Conservation (phyloP, 2,329 filamentous ascomycete species). For the Exutisphaerella laricina region DNA sequence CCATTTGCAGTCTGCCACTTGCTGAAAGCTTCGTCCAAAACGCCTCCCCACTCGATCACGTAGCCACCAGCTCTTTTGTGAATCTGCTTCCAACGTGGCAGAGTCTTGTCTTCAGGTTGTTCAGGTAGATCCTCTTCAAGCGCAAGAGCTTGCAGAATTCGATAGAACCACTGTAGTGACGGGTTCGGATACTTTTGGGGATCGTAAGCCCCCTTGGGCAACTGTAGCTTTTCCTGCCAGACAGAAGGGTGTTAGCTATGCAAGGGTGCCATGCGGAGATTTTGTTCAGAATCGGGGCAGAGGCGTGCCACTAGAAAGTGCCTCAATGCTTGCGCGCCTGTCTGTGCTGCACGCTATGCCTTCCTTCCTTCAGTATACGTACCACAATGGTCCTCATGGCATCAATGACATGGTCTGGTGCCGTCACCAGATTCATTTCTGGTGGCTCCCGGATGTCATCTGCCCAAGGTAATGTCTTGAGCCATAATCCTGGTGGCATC, state of each 20-base stretch:
- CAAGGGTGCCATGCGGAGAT: no score
- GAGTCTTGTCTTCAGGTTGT: conserved; percentile 66
- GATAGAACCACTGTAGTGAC: conserved; percentile 93
- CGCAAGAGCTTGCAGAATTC: conserved; percentile 83
- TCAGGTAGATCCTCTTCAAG: conserved; percentile 86
- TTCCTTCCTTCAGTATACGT: no score
- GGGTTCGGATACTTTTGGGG: conserved; percentile 79
- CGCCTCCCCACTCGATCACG: conserved; percentile 68
- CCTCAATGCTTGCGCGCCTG: no score
- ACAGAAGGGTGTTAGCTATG: no score
- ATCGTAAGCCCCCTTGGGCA: conserved; percentile 80
- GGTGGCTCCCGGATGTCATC: conserved; percentile 80
- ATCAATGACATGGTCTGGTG: conserved; percentile 68
- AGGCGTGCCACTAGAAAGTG: no score
- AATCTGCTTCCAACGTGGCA: conserved; percentile 81
- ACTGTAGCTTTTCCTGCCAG: conserved; percentile 81
- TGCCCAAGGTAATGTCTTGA: conserved; percentile 79
- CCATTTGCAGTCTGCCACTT: conserved; percentile 34
- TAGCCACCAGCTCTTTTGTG: conserved; percentile 79
- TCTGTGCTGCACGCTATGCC: no score
- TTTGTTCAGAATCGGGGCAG: no score
- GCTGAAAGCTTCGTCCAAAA: conserved; percentile 56
- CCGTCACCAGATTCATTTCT: conserved; percentile 50
- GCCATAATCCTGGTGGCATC: conserved; percentile 79
- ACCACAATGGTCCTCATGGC: conserved; percentile 75